These are phyloP conservation scores for Microsporum ferrugineum DNA, from an alignment of 2,329 filamentous ascomycete genomes.

Conservation along the genomic window DNA sequence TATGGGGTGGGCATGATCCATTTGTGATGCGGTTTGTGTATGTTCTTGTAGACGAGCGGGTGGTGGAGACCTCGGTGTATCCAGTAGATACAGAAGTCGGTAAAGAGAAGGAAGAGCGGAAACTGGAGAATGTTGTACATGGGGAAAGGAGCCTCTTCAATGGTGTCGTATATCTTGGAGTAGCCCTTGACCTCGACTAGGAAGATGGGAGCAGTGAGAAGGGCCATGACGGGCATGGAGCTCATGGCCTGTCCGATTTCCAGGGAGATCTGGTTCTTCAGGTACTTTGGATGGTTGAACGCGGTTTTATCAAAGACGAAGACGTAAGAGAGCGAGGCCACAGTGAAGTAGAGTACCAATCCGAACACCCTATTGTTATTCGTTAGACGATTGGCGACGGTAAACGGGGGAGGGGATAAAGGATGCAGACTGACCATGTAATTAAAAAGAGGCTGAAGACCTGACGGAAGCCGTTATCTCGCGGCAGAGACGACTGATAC, in stretches of 20 bases:
- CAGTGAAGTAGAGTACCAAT: constrained; percentile 69
- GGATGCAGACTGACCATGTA: constrained; percentile 55
- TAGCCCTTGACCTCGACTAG: constrained; percentile 72
- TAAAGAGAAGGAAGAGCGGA: constrained; percentile 77
- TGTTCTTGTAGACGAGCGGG: constrained; percentile 66
- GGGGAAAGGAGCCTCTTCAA: constrained; percentile 59
- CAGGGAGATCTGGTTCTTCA: constrained; percentile 80
- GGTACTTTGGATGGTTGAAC: constrained; percentile 81
- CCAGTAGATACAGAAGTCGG: constrained; percentile 83
- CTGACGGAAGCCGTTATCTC: constrained; percentile 70
- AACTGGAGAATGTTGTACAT: constrained; percentile 77
- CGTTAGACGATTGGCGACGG: constrained; percentile 3
- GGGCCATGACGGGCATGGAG: constrained; percentile 69
- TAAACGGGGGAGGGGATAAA: background rate
- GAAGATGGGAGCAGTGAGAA: constrained; percentile 73
- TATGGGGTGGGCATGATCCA: constrained; percentile 98
- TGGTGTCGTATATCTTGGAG: constrained; percentile 76
- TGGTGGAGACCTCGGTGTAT: constrained; percentile 81
- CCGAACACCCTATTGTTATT: constrained; percentile 62
- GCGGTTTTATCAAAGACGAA: constrained; percentile 88
- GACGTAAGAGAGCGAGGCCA: constrained; percentile 69
- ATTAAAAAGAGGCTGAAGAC: constrained; percentile 65
- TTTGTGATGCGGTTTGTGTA: constrained; percentile 98
- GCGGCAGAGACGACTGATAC: constrained; percentile 63
- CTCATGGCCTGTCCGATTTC: constrained; percentile 72